A percentile compares a stretch with the other conserved stretches of the same genome.
Conservation (phyloP, 73 alveolate genomes). For the Stentor coeruleus region DNA sequence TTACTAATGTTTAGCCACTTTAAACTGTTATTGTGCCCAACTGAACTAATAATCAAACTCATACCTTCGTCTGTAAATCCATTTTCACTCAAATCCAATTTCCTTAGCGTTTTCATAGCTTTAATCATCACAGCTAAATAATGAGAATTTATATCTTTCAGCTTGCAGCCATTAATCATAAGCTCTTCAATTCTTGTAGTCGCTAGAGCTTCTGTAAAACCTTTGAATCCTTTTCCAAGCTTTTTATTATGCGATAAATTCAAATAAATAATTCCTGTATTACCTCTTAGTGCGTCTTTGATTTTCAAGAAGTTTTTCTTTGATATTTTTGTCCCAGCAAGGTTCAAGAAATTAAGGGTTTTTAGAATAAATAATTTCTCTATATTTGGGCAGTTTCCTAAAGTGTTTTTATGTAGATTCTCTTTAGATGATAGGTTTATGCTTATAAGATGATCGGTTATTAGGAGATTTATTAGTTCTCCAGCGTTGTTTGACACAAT, state of each 20-base stretch:
- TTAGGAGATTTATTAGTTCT: conserved; percentile 25
- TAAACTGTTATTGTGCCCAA: neutral
- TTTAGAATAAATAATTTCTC: conserved; percentile 22
- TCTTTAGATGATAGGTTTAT: conserved; percentile 36
- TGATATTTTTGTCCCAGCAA: conserved; percentile 23
- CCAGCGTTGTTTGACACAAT: conserved; percentile 34
- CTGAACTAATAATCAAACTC: neutral
- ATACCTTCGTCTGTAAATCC: neutral
- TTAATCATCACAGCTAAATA: no score
- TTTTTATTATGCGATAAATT: conserved; percentile 27
- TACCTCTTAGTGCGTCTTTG: conserved; percentile 30
- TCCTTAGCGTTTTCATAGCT: neutral
- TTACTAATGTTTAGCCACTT: neutral
- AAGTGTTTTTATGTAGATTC: conserved; percentile 36
- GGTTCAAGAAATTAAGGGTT: conserved; percentile 28
- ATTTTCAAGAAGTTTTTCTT: conserved; percentile 30
- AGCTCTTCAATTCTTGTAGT: no score
- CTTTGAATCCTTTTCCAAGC: neutral
- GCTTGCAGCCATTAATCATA: neutral
- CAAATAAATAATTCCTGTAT: conserved; percentile 25
- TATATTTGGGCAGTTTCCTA: conserved; percentile 35
- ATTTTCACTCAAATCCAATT: neutral
- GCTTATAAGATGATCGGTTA: conserved; percentile 9
- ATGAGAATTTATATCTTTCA: neutral
- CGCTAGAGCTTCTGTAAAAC: no score